phyloP scores from a whole-genome alignment of 129 eudicot genomes.

The Pseudognaphalium luteoalbum region DNA sequence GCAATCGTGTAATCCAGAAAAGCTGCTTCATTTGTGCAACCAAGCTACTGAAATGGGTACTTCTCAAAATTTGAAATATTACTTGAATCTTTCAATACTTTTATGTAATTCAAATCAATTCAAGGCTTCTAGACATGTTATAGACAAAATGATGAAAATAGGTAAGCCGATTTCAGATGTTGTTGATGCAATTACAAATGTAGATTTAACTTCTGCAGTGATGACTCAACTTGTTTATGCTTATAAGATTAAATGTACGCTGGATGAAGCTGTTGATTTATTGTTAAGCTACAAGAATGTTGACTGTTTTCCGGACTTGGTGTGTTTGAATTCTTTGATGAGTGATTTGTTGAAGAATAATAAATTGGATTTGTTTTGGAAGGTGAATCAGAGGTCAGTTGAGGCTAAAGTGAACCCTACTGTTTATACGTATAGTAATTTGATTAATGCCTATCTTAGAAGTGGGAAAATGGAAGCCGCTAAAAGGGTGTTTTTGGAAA shows the following conservation, averaged over 20 bases:
- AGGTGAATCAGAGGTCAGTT: constrained; percentile 24
- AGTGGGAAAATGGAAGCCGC: constrained; percentile 37
- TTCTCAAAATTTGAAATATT: constrained; percentile 41
- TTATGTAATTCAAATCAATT: no score
- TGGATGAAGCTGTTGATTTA: constrained; percentile 29
- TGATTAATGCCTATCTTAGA: constrained; percentile 37
- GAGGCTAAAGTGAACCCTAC: constrained; percentile 20
- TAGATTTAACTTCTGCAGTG: constrained; percentile 16
- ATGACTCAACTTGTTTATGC: constrained; percentile 33
- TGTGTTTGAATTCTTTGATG: constrained; percentile 37
- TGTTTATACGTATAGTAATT: constrained; percentile 31
- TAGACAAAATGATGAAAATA: constrained; percentile 26
- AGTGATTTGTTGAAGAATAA: constrained; percentile 33
- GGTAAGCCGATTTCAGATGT: constrained; percentile 9
- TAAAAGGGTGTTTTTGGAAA: constrained; percentile 35
- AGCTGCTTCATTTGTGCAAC: constrained; percentile 53
- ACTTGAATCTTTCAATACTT: constrained; percentile 19
- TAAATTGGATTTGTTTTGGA: constrained; percentile 41
- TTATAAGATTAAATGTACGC: constrained; percentile 25
- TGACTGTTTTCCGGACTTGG: constrained; percentile 13
- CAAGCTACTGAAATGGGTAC: constrained; percentile 51
- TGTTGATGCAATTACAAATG: constrained; percentile 21
- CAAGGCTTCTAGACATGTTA: no score
- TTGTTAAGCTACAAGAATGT: constrained; percentile 14
- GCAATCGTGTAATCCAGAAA: constrained; percentile 39